Percentiles rank a stretch among this genome's conserved stretches.
phyloP scores from a whole-genome alignment of 2,329 filamentous ascomycete genomes.

The Cytospora piceicola region DNA sequence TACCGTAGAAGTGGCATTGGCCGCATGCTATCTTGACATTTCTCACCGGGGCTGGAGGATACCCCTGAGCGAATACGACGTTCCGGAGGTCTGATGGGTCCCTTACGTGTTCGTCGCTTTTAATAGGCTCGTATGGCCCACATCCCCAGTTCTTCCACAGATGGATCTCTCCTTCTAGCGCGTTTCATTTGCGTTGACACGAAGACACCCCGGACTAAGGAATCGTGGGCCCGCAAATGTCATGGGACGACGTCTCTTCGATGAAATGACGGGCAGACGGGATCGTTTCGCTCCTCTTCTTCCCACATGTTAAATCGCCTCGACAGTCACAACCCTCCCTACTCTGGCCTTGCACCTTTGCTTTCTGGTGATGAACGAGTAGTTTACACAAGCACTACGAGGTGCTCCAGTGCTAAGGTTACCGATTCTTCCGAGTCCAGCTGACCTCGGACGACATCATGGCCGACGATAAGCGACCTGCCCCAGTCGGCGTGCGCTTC shows the following conservation, averaged over 20 bases:
- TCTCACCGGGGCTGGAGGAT: background rate
- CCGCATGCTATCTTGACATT: background rate
- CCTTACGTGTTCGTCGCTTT: background rate
- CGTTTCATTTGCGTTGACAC: background rate
- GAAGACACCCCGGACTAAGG: background rate
- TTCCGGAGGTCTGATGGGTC: background rate
- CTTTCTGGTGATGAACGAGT: background rate
- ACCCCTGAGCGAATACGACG: background rate
- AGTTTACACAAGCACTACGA: background rate
- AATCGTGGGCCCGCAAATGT: background rate
- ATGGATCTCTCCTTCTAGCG: background rate
- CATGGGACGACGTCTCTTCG: background rate
- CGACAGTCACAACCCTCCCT: background rate
- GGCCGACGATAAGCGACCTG: background rate
- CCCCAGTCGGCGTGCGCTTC: slow-evolving; percentile 12
- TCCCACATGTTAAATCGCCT: background rate
- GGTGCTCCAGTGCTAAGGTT: background rate
- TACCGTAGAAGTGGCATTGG: background rate
- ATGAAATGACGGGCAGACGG: background rate
- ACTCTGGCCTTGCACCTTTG: background rate
- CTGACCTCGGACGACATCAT: background rate
- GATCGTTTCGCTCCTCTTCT: background rate
- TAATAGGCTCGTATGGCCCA: background rate
- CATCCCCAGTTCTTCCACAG: background rate
- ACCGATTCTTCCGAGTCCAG: background rate